phyloP scores from a whole-genome alignment of 345 rosid species.

The Pelargonium nanum region DNA sequence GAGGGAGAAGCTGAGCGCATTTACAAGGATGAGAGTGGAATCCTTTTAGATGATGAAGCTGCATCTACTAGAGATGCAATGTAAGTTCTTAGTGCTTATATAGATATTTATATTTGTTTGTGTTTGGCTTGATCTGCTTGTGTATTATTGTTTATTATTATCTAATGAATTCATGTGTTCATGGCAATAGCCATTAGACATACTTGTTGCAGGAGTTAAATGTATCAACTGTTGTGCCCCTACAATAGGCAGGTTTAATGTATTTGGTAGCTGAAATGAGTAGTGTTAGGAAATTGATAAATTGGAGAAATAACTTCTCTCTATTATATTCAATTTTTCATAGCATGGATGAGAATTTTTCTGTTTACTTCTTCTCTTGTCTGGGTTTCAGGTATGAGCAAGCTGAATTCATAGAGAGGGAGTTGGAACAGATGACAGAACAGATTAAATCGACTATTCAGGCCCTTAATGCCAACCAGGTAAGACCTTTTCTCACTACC shows the following conservation, averaged over 20 bases:
- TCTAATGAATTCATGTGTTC: neutral
- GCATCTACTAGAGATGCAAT: slow-evolving; percentile 96
- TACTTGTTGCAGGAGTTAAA: too few species aligned
- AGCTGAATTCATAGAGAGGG: slow-evolving; percentile 81
- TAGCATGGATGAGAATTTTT: slow-evolving; percentile 1
- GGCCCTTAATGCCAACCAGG: slow-evolving; percentile 74
- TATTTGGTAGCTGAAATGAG: too few species aligned
- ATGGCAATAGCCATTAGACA: too few species aligned
- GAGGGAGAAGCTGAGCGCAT: slow-evolving; percentile 92
- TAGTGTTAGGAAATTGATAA: neutral
- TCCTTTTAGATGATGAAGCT: slow-evolving; percentile 87
- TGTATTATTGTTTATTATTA: neutral
- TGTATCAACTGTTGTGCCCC: too few species aligned
- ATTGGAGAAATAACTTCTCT: neutral
- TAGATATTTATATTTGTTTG: too few species aligned
- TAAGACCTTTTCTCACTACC: slow-evolving; percentile 7
- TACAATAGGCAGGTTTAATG: too few species aligned
- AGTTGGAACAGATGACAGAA: slow-evolving; percentile 85
- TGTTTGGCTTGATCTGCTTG: neutral
- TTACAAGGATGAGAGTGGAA: slow-evolving; percentile 69
- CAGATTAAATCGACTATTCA: slow-evolving; percentile 83
- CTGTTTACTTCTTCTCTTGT: slow-evolving; percentile 9
- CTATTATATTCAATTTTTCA: slow-evolving; percentile 1
- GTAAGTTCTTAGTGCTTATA: slow-evolving; percentile 33
- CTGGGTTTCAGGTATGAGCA: slow-evolving; percentile 69